Percentiles rank a stretch among this genome's conserved stretches.
Conservation (phyloP, 345 rosid genomes). For the Rhizophora mangle region DNA sequence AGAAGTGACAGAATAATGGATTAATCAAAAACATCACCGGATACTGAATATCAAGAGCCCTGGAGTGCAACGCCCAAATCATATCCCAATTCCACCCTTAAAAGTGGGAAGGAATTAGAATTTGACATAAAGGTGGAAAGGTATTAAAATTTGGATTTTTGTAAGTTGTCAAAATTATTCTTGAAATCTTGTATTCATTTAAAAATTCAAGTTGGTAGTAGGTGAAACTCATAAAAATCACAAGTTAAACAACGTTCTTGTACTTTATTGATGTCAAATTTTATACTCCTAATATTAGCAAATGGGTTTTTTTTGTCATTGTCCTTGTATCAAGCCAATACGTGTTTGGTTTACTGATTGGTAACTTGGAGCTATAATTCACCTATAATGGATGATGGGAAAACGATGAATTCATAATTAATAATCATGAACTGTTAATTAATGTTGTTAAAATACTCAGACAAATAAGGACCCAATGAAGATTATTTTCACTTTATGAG, state of each 20-base stretch:
- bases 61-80: not conserved
- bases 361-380: slow-evolving; percentile 21
- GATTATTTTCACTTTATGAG: not conserved
- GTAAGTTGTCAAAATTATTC: no score
- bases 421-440: not conserved
- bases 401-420: not conserved
- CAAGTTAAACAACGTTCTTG: no score
- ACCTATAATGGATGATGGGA: slow-evolving; percentile 19
- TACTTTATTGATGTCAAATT: slow-evolving; percentile 13
- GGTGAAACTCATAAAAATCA: no score
- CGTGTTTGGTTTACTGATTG: slow-evolving; percentile 13
- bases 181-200: no score
- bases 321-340: slow-evolving; percentile 18
- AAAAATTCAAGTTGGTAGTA: no score
- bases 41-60: slow-evolving; percentile 26
- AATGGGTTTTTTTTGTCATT: slow-evolving; percentile 31
- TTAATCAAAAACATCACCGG: slow-evolving; percentile 11
- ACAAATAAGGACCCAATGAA: not conserved
- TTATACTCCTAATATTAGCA: slow-evolving; percentile 26
- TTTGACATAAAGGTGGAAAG: no score
- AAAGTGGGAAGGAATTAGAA: no score
- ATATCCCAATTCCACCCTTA: not conserved
- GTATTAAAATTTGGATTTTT: no score
- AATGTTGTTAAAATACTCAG: not conserved
- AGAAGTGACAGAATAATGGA: slow-evolving; percentile 14